A percentile compares a stretch with the other conserved stretches of the same genome.
phyloP scores from a whole-genome alignment of 192 early-diverging fungal species.

The Mortierella alpina region DNA sequence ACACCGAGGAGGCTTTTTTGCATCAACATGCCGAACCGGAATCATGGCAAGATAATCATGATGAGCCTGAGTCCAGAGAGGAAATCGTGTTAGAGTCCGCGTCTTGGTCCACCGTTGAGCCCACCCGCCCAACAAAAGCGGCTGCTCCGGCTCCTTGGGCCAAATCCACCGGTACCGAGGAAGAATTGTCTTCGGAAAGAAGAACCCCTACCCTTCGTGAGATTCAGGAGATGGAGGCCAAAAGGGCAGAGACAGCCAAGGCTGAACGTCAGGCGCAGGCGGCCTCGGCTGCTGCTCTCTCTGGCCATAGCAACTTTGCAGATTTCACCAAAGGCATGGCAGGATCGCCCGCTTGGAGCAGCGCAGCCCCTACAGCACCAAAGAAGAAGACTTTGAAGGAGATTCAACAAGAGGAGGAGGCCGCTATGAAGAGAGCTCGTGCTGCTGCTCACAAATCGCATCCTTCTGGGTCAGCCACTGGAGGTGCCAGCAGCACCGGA shows the following conservation, averaged over 20 bases:
- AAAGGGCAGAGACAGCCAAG: slow-evolving; percentile 49
- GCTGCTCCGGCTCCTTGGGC: slow-evolving; percentile 52
- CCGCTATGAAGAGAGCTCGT: slow-evolving; percentile 55
- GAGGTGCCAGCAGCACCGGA: slow-evolving; percentile 8
- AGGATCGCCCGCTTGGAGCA: slow-evolving; percentile 40
- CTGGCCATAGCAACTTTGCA: slow-evolving; percentile 6
- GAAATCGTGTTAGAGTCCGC: slow-evolving; percentile 11
- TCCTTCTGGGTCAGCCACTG: background rate
- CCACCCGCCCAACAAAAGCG: slow-evolving; percentile 22
- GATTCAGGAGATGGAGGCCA: slow-evolving; percentile 73
- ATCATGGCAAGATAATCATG: background rate
- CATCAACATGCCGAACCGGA: background rate
- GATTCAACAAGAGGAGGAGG: slow-evolving; percentile 68
- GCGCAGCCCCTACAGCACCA: slow-evolving; percentile 49
- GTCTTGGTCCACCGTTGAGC: background rate
- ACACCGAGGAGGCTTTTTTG: background rate
- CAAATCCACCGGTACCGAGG: slow-evolving; percentile 34
- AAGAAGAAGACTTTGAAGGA: slow-evolving; percentile 67
- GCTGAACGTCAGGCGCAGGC: slow-evolving; percentile 51
- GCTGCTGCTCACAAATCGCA: slow-evolving; percentile 43
- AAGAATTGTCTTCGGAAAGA: slow-evolving; percentile 25
- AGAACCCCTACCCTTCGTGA: slow-evolving; percentile 66
- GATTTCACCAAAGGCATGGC: slow-evolving; percentile 28
- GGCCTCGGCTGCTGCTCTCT: slow-evolving; percentile 22
- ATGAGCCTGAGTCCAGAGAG: slow-evolving; percentile 7